Evolutionary conservation across 768 basidiomycete species (phyloP), one percentile per base, ranked within the genome.

Genomic region (Butyriboletus loyo): DNA sequence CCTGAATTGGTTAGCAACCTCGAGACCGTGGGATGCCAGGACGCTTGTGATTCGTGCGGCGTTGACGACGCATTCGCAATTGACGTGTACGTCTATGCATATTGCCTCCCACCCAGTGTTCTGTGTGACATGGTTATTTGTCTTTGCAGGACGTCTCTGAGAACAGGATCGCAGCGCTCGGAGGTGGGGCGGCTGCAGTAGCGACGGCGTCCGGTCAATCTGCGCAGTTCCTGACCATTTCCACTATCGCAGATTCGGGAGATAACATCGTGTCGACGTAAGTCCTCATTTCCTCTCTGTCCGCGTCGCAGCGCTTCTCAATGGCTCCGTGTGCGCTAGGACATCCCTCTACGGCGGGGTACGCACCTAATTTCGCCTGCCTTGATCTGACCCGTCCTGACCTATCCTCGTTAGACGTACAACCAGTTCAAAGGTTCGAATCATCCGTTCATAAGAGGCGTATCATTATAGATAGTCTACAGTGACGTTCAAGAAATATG

Each of bases 251-350:
- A 1, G 57, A 66, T n/a, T 46, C 70, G 1, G 85, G 86, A 0
- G 85, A 87, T 60, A 87, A 88, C 55, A 83, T 88, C 47, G 76
- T 87, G 4, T 75, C 80, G 1, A 78, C 79, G 81, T 80, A 44
- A 57, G 74, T 69, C 7, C 14, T n/a, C 17, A 3, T 11, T n/a
- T n/a, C n/a, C n/a, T n/a, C n/a, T 34, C 11, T 9, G 3, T 37
- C 22, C 6, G 7, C 4, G 5, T 24, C 22, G 3, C 10, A 21
- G 10, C 4, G 6, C 13, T 35, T 44, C 37, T 51, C 8, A 47
- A 21, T n/a, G 4, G 7, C 14, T 46, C 21, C 11, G 7, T 21
- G 17, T n/a, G n/a, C 4, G 1, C 10, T 24, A 82, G 79, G 0
- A 75, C 80, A 0, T 77, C 72, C 49, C 69, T 85, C 7, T 84